Evolutionary conservation across 2,329 filamentous ascomycete species (phyloP), one percentile per base, ranked within the genome.

Genomic region (Dactylellina parvicollis): DNA sequence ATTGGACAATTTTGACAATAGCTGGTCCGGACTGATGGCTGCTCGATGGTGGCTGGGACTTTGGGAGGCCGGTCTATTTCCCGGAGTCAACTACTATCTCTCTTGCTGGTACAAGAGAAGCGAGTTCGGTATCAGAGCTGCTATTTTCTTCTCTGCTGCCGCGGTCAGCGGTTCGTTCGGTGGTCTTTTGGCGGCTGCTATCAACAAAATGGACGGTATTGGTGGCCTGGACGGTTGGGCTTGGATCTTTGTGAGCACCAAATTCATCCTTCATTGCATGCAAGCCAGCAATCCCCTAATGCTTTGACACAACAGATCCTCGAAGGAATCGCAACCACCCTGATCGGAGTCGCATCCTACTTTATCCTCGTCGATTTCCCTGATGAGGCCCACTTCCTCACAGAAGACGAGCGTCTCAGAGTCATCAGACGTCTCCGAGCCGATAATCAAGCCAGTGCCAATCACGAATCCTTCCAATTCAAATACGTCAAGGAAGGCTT

Each of bases 341-440:
- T 92, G 0, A 84, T 92, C 22, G 91, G 89, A 1, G 75, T 90
- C 3, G 80, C 83, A 0, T 90, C 87, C 1, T 92, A 90, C 81
- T 93, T 88, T 88, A 87, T 90, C 82, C 90, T 96, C 0, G 87
- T 92, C 75, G 91, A 96, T 79, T 96, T 92, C 78, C 92, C 92
- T 0, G 89, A 90, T 74, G 85, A 90, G 66, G 91, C 91, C 20
- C 87, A 79, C 1, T 96, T 96, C 79, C 84, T 96, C 5, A 86
- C 86, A 0, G 84, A 86, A 0, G 84, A 86, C 8, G 91, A 96
- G 76, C 89, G 90, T 24, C 84, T 83, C 4, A 86, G 91, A 7
- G 90, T 95, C 0, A 82, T 92, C n/a, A 84, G 87, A 3, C 87
- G 92, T 1, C 83, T 96, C 8, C 86, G 86, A 52, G 80, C 83